These are phyloP conservation scores for Diaporthe sp. DNA, from an alignment of 2,329 filamentous ascomycete species.

Conservation along the genomic window DNA sequence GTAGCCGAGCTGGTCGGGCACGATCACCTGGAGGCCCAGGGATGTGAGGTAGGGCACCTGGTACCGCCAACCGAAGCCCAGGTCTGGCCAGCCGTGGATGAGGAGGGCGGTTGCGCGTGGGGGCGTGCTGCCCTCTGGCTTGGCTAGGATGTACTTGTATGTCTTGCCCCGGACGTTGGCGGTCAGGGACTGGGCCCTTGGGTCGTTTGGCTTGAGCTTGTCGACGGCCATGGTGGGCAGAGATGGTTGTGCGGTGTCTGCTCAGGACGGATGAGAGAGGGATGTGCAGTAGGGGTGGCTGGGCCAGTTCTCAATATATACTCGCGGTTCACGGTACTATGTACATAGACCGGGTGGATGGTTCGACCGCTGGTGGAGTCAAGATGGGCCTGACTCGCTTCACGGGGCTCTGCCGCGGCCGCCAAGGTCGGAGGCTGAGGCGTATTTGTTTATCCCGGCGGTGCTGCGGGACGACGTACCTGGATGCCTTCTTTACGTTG, in stretches of 20 bases:
- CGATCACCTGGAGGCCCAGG: conserved; percentile 83
- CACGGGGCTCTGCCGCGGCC: conserved; percentile 17
- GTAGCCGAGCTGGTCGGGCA: conserved; percentile 89
- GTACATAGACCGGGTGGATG: not conserved
- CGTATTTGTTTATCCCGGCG: not conserved
- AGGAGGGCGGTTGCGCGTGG: conserved; percentile 53
- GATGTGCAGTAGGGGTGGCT: not conserved
- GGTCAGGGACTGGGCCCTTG: conserved; percentile 74
- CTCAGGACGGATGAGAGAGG: not conserved
- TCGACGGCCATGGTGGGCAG: conserved; percentile 60
- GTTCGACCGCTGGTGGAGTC: conserved; percentile 21
- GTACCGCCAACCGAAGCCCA: conserved; percentile 88
- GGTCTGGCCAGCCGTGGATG: conserved; percentile 86
- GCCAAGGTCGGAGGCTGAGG: not conserved
- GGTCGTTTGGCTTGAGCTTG: conserved; percentile 76
- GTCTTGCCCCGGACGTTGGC: conserved; percentile 76
- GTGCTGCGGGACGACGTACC: not conserved
- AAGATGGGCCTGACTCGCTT: conserved; percentile 16
- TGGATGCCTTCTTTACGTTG: not conserved
- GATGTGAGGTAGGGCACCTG: conserved; percentile 84
- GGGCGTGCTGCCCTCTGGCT: conserved; percentile 56
- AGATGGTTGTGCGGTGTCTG: not conserved
- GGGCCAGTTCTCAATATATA: not conserved
- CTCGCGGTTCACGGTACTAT: not conserved
- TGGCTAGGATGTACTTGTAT: conserved; percentile 75